Evolutionary conservation across 2,329 filamentous ascomycete genomes (phyloP).

Genomic region (Colletotrichum tamarilloi): DNA sequence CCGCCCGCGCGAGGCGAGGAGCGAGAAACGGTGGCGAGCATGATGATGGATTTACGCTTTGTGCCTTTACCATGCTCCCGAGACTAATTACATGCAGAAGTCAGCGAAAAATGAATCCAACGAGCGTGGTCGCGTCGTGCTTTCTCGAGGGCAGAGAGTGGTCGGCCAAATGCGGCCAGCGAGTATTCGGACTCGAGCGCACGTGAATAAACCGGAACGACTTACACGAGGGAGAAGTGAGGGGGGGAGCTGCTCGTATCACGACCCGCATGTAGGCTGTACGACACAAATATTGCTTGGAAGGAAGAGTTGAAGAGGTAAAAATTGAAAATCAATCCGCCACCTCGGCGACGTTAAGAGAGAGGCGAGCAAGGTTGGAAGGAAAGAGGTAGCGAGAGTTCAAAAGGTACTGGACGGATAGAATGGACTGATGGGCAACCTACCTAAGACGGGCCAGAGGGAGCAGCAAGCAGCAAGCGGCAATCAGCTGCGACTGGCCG

Average conservation of each 20-base stretch:
- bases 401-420: background rate
- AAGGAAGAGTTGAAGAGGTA: background rate
- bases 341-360: constrained; percentile 10
- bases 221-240: constrained; percentile 22
- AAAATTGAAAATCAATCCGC: constrained; percentile 16
- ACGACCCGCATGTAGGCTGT: constrained; percentile 12
- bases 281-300: background rate
- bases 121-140: background rate
- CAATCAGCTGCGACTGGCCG: constrained; percentile 27
- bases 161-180: constrained; percentile 1
- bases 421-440: no score
- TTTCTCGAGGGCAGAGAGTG: background rate
- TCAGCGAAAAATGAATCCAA: background rate
- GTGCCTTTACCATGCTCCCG: constrained; percentile 20
- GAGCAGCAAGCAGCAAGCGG: constrained; percentile 28
- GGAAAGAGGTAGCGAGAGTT: constrained; percentile 5
- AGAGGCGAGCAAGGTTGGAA: background rate
- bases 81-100: background rate
- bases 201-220: constrained; percentile 16
- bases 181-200: background rate
- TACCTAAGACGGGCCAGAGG: constrained; percentile 16
- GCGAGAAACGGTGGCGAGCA: constrained; percentile 42
- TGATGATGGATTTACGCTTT: constrained; percentile 35
- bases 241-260: background rate
- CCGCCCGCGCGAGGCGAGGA: constrained; percentile 43